Percentiles rank a stretch among this genome's conserved stretches.
These are phyloP conservation scores for Maudiozyma humilis DNA, from an alignment of 1,139 yeast genomes.

Conservation along the genomic window DNA sequence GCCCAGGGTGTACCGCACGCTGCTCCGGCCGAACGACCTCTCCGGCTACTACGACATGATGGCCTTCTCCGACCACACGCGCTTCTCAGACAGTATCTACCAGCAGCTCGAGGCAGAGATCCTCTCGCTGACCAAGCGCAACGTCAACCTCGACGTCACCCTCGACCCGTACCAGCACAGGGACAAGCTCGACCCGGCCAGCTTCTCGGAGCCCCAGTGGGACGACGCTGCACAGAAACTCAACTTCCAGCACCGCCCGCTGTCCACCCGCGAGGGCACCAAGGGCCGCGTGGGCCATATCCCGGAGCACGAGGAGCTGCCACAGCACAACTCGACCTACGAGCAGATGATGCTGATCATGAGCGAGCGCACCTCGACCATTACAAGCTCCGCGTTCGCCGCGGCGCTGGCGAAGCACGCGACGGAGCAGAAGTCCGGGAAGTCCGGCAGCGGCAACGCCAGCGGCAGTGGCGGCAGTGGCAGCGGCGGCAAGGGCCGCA, in stretches of 20 bases:
- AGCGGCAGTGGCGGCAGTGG: conserved; percentile 2
- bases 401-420: conserved; percentile 24
- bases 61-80: conserved; percentile 72
- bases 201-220: conserved; percentile 39
- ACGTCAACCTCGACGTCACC: conserved; percentile 65
- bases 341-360: conserved; percentile 73
- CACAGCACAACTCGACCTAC: conserved; percentile 77
- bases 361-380: conserved; percentile 32
- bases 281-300: conserved; percentile 37
- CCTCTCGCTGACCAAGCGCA: conserved; percentile 65
- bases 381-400: conserved; percentile 31
- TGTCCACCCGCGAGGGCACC: conserved; percentile 37
- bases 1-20: conserved; percentile 68
- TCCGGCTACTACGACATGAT: conserved; percentile 80
- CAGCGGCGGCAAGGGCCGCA: conserved; percentile 1
- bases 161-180: conserved; percentile 51
- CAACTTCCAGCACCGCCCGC: conserved; percentile 43
- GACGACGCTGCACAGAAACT: conserved; percentile 37
- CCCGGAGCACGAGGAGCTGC: conserved; percentile 53
- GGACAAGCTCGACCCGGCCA: conserved; percentile 42
- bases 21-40: conserved; percentile 71
- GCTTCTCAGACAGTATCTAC: conserved; percentile 55
- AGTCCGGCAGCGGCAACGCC: conserved; percentile 1
- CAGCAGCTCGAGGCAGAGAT: conserved; percentile 71
- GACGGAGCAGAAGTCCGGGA: conserved; percentile 3